Conservation (phyloP, 495 filamentous ascomycete species). For the Hypoxylon intermedium region DNA sequence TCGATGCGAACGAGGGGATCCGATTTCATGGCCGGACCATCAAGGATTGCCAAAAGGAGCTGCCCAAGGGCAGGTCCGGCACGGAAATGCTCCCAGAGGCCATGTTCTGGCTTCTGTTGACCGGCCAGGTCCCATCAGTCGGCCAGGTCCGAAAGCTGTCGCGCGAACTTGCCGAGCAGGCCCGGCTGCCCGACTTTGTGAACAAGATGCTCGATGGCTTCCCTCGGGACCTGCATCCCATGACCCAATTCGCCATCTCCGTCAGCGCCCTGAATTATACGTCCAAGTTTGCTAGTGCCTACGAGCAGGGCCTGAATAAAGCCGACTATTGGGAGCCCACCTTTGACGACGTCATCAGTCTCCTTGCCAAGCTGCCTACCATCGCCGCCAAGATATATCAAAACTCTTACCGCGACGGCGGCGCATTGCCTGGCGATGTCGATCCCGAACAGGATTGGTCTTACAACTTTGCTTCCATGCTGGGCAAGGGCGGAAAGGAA, state of each 20-base stretch:
- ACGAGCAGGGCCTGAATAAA: slow-evolving; percentile 89
- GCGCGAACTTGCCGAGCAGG: slow-evolving; percentile 85
- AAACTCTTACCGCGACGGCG: slow-evolving; percentile 79
- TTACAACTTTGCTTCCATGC: slow-evolving; percentile 96
- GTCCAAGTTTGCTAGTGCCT: slow-evolving; percentile 89
- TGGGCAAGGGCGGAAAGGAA: slow-evolving; percentile 85
- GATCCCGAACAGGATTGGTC: slow-evolving; percentile 92
- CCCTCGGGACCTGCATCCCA: slow-evolving; percentile 87
- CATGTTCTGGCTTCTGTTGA: slow-evolving; percentile 99
- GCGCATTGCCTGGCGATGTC: slow-evolving; percentile 75
- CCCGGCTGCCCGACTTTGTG: slow-evolving; percentile 81
- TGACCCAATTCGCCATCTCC: slow-evolving; percentile 96
- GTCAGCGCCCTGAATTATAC: slow-evolving; percentile 93
- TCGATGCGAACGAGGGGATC: slow-evolving; percentile 96
- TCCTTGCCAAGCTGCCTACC: slow-evolving; percentile 94
- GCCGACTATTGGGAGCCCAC: slow-evolving; percentile 98
- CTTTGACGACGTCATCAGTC: slow-evolving; percentile 92
- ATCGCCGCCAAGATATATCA: slow-evolving; percentile 98
- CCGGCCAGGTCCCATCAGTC: slow-evolving; percentile 86
- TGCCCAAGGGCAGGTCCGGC: slow-evolving; percentile 90
- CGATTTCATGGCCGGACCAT: slow-evolving; percentile 98
- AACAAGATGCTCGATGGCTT: slow-evolving; percentile 89
- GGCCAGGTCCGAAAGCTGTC: slow-evolving; percentile 82
- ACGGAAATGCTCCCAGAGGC: slow-evolving; percentile 99
- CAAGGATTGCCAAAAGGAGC: slow-evolving; percentile 92